Evolutionary conservation across 805 yeast genomes (phyloP).

Genomic region (Myxozyma melibiosi): DNA sequence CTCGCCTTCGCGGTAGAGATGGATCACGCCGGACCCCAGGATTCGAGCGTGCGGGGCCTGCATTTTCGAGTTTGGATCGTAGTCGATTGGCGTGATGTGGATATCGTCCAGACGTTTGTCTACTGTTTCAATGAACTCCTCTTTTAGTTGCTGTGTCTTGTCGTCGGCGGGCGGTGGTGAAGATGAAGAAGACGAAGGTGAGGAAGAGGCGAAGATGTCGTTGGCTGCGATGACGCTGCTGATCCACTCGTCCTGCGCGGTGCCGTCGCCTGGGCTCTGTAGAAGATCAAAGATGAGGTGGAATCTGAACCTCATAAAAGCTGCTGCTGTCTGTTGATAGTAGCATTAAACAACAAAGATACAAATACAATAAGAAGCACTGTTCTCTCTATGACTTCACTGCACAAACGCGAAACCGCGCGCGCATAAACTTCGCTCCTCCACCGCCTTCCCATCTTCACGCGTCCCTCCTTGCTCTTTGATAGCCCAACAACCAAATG

Average conservation of each 20-base stretch:
- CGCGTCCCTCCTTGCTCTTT: too few relatives aligned
- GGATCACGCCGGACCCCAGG: constrained; percentile 73
- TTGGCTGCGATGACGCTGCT: background rate
- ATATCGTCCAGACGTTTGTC: constrained; percentile 34
- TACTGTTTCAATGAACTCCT: background rate
- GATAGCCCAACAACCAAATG: too few relatives aligned
- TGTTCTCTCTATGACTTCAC: background rate
- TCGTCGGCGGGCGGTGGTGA: background rate
- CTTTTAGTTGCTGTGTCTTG: background rate
- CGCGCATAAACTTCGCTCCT: background rate
- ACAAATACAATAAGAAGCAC: too few relatives aligned
- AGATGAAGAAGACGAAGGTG: too few relatives aligned
- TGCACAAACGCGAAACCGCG: constrained; percentile 2
- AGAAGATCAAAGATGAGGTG: constrained; percentile 23
- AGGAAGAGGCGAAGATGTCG: constrained; percentile 16
- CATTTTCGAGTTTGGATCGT: constrained; percentile 13
- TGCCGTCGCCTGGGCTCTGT: constrained; percentile 1
- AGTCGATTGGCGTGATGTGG: constrained; percentile 31
- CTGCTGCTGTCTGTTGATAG: too few relatives aligned
- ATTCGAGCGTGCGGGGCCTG: constrained; percentile 58
- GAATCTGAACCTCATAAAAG: constrained; percentile 23
- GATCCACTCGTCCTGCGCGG: constrained; percentile 14
- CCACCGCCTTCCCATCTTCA: background rate
- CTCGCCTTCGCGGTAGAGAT: constrained; percentile 60
- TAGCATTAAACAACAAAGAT: too few relatives aligned